Percentiles rank a stretch among this genome's conserved stretches.
These are phyloP conservation scores for Rickenella mellea DNA, from an alignment of 768 basidiomycete species.

Conservation along the genomic window DNA sequence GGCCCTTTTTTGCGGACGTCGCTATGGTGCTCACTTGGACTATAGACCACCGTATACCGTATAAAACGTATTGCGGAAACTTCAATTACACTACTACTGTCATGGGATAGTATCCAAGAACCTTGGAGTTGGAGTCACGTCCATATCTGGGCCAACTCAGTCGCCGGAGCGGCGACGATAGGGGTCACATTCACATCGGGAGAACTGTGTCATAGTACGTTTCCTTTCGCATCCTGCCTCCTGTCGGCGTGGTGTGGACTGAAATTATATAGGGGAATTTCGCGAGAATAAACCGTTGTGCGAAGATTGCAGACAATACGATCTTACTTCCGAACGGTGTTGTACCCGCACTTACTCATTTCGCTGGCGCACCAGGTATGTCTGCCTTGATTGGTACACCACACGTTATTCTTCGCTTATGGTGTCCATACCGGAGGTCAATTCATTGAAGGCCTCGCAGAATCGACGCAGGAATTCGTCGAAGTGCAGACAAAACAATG, in stretches of 20 bases:
- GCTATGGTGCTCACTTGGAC: too few relatives aligned
- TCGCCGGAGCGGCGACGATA: constrained; percentile 91
- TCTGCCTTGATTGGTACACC: constrained; percentile 1
- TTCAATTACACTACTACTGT: constrained; percentile 99
- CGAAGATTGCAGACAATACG: constrained; percentile 79
- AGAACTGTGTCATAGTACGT: constrained; percentile 87
- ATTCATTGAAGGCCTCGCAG: constrained; percentile 78
- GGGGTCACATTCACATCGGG: constrained; percentile 90
- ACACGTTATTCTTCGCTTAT: background rate
- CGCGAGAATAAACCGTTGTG: constrained; percentile 92
- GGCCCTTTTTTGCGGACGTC: constrained; percentile 5
- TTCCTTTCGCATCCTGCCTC: too few relatives aligned
- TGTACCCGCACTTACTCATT: constrained; percentile 78
- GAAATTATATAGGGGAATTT: constrained; percentile 71
- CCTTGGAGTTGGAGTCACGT: too few relatives aligned
- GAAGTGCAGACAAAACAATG: constrained; percentile 79
- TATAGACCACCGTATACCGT: constrained; percentile 79
- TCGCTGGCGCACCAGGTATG: constrained; percentile 83
- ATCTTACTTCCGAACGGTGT: constrained; percentile 89
- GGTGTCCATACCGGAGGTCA: constrained; percentile 38
- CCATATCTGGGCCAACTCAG: constrained; percentile 78
- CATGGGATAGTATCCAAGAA: constrained; percentile 90
- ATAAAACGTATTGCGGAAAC: constrained; percentile 81
- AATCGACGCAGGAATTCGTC: constrained; percentile 88
- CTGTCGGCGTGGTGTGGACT: background rate